Percentiles rank a stretch among this genome's conserved stretches.
These are phyloP conservation scores for Tetrahymena elliotti DNA, from an alignment of 73 alveolate species.

Conservation along the genomic window DNA sequence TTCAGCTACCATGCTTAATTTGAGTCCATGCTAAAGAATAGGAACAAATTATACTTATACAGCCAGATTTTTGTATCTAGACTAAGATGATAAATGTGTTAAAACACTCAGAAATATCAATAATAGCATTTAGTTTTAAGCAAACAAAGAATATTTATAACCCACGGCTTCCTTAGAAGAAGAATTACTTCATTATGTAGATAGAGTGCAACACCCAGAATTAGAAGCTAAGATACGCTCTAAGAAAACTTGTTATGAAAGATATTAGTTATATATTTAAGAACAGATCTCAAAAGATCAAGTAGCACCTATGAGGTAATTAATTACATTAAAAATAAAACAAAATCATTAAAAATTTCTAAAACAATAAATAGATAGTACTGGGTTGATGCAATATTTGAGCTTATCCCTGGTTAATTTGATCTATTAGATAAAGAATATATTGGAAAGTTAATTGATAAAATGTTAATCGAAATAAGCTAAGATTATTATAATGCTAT, in stretches of 20 bases:
- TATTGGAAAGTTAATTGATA: constrained; percentile 59
- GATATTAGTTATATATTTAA: constrained; percentile 73
- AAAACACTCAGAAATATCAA: constrained; percentile 50
- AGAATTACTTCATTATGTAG: constrained; percentile 38
- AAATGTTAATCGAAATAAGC: constrained; percentile 80
- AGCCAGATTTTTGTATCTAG: constrained; percentile 71
- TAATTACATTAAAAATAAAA: neutral
- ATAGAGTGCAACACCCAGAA: constrained; percentile 27
- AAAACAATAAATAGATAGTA: constrained; percentile 14
- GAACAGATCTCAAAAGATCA: constrained; percentile 80
- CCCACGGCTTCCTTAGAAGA: constrained; percentile 73
- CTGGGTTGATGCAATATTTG: constrained; percentile 81
- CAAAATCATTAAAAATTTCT: neutral
- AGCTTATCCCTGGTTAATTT: constrained; percentile 81
- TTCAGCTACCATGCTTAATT: constrained; percentile 62
- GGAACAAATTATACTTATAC: constrained; percentile 73
- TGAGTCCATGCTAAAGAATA: constrained; percentile 71
- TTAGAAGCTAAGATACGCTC: constrained; percentile 52
- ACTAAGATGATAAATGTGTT: constrained; percentile 67
- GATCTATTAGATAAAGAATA: constrained; percentile 63
- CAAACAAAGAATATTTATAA: constrained; percentile 38
- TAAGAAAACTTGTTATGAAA: constrained; percentile 57
- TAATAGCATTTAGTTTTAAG: constrained; percentile 56
- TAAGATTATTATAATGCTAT: constrained; percentile 70
- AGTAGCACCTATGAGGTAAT: constrained; percentile 77